A percentile compares a stretch with the other conserved stretches of the same genome.
These are phyloP conservation scores for Grosmannia serpens DNA, from an alignment of 2,329 filamentous ascomycete genomes.

Conservation along the genomic window DNA sequence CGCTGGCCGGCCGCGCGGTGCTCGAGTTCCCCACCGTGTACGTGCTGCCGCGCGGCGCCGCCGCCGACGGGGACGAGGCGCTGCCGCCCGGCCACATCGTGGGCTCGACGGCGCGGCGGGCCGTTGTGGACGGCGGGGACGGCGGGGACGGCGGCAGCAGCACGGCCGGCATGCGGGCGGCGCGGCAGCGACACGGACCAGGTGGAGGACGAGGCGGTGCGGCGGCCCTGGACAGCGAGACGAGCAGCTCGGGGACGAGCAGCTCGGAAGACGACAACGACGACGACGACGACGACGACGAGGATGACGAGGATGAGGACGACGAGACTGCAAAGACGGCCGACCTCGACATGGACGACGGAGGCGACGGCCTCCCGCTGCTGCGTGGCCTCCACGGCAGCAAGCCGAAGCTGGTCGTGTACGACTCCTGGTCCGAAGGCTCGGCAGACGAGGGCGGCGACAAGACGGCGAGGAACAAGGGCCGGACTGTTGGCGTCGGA, in stretches of 20 bases:
- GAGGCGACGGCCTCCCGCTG: background rate
- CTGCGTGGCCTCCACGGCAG: background rate
- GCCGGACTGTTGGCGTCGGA: too few species aligned
- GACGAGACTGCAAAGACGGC: background rate
- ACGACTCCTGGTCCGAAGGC: constrained; percentile 15
- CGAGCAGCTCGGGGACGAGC: constrained; percentile 9
- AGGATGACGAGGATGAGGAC: background rate
- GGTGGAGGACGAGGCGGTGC: background rate
- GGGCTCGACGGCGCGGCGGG: constrained; percentile 14
- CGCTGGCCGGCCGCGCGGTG: constrained; percentile 45
- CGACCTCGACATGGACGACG: background rate
- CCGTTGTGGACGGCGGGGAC: background rate
- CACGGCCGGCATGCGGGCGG: too few species aligned
- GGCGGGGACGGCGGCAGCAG: too few species aligned
- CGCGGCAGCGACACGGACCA: too few species aligned
- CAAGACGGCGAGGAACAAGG: background rate
- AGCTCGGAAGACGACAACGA: background rate
- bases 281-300: background rate
- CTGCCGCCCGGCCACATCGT: constrained; percentile 16
- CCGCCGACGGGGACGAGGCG: background rate
- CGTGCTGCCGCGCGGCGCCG: constrained; percentile 28
- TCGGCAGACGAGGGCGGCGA: constrained; percentile 5
- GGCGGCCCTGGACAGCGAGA: constrained; percentile 8
- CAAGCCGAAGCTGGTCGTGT: constrained; percentile 11
- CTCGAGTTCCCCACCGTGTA: constrained; percentile 66